Evolutionary conservation across 2,329 filamentous ascomycete genomes (phyloP).

Genomic region (Tothia fuscella): DNA sequence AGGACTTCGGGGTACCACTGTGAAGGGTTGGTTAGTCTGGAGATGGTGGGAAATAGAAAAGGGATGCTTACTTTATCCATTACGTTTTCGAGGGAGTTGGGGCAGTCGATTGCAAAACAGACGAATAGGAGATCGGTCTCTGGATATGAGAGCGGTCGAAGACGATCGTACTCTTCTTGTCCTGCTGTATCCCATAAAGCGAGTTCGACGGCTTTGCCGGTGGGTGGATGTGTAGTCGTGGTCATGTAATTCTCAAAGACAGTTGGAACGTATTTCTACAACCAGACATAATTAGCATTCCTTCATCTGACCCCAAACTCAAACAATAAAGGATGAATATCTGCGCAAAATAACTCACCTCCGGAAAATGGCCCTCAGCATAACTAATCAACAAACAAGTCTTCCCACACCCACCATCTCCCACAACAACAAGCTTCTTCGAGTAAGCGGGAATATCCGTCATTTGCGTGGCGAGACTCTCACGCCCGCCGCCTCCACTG

Average conservation of each 20-base stretch:
- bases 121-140: slow-evolving; percentile 97
- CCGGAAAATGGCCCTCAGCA: slow-evolving; percentile 96
- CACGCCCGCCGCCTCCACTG: too few relatives aligned
- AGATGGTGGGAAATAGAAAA: slow-evolving; percentile 1
- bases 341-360: slow-evolving; percentile 54
- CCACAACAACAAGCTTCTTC: slow-evolving; percentile 98
- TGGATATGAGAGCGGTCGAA: slow-evolving; percentile 91
- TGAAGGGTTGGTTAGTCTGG: slow-evolving; percentile 18
- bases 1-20: slow-evolving; percentile 99
- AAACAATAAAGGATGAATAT: not conserved
- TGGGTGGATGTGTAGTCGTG: slow-evolving; percentile 75
- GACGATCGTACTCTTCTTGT: slow-evolving; percentile 95
- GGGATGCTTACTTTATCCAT: slow-evolving; percentile 75
- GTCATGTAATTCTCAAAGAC: slow-evolving; percentile 99
- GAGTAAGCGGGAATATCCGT: slow-evolving; percentile 89
- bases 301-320: not conserved
- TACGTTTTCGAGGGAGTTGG: slow-evolving; percentile 95
- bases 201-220: slow-evolving; percentile 89
- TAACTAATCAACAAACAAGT: slow-evolving; percentile 98
- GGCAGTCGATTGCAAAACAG: slow-evolving; percentile 98
- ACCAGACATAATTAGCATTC: not conserved
- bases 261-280: slow-evolving; percentile 96
- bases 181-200: slow-evolving; percentile 97
- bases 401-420: slow-evolving; percentile 96
- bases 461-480: slow-evolving; percentile 53